Conservation (phyloP, 2,329 filamentous ascomycete genomes). For the Colletotrichum sp. region DNA sequence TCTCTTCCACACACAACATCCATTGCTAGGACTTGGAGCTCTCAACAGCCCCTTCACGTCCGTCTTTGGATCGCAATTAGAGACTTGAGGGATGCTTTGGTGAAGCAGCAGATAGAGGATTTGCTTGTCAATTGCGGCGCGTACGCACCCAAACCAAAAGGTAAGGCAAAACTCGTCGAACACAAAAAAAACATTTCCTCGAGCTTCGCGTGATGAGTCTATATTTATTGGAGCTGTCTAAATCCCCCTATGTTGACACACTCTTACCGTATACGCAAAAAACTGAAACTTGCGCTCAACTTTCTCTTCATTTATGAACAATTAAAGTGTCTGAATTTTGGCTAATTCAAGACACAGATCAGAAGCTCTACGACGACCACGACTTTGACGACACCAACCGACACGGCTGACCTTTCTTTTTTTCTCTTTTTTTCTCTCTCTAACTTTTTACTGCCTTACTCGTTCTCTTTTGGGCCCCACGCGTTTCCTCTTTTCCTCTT, state of each 20-base stretch:
- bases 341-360: slow-evolving; percentile 17
- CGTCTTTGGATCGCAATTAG: background rate
- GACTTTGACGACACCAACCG: slow-evolving; percentile 5
- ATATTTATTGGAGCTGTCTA: slow-evolving; percentile 81
- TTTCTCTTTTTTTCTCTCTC: background rate
- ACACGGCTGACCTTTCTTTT: slow-evolving; percentile 19
- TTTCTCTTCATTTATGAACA: background rate
- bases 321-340: background rate
- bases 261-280: slow-evolving; percentile 63
- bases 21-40: background rate
- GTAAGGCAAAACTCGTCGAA: slow-evolving; percentile 7
- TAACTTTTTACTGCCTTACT: background rate
- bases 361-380: background rate
- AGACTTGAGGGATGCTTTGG: background rate
- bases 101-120: background rate
- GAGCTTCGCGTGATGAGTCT: slow-evolving; percentile 44
- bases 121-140: background rate
- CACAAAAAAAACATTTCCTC: background rate
- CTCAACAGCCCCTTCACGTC: background rate
- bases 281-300: slow-evolving; percentile 34
- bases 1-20: background rate
- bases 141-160: background rate
- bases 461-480: background rate
- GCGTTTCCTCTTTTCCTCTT: background rate
- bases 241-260: slow-evolving; percentile 65